Evolutionary conservation across 345 rosid genomes (phyloP).

Genomic region (Salix dunnii): DNA sequence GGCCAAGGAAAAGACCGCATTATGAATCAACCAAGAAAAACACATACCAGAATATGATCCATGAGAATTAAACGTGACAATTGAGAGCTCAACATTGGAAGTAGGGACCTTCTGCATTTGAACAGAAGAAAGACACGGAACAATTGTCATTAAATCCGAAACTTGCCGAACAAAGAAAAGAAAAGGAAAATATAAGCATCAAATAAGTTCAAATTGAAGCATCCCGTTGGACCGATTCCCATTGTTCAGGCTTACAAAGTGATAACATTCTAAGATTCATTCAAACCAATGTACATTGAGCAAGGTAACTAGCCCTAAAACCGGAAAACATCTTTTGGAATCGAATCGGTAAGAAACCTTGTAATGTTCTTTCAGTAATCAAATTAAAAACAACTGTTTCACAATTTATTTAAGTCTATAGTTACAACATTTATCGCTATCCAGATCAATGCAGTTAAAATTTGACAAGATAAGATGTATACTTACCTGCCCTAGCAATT

Average conservation of each 20-base stretch:
- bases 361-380: not conserved
- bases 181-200: not conserved
- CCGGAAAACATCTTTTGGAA: not conserved
- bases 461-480: not conserved
- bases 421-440: not conserved
- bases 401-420: not conserved
- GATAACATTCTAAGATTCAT: not conserved
- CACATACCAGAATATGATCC: conserved; percentile 52
- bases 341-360: not conserved
- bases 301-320: not conserved
- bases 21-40: not conserved
- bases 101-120: conserved; percentile 55
- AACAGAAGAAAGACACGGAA: conserved; percentile 4
- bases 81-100: conserved; percentile 58
- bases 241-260: not conserved
- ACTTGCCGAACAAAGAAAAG: not conserved
- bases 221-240: conserved; percentile 1
- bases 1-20: not conserved
- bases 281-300: not conserved
- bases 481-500: conserved; percentile 66
- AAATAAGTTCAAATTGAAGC: not conserved
- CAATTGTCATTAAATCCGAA: not conserved
- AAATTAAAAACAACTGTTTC: not conserved
- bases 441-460: not conserved
- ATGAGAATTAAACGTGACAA: conserved; percentile 77